Evolutionary conservation across 495 filamentous ascomycete species (phyloP).

Genomic region (Lepraria neglecta): DNA sequence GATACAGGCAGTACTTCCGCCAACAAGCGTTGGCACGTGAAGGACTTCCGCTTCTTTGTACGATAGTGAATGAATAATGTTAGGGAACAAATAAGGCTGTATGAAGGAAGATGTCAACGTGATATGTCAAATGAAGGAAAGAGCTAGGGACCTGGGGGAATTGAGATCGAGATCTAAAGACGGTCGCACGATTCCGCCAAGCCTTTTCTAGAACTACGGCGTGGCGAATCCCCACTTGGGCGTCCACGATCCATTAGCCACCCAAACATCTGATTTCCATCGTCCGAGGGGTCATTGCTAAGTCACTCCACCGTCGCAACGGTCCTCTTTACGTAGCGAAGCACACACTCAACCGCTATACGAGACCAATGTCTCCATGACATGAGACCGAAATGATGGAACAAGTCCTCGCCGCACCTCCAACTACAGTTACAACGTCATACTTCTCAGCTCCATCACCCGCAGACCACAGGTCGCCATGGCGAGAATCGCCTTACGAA

Average conservation of each 20-base stretch:
- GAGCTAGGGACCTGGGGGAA: no score
- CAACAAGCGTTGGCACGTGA: no score
- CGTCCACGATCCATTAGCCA: constrained; percentile 7
- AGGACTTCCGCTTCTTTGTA: no score
- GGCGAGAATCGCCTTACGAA: constrained; percentile 22
- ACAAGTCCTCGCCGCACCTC: constrained; percentile 13
- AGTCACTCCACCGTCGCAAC: constrained; percentile 2
- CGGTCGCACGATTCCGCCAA: constrained; percentile 1
- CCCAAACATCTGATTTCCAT: not conserved
- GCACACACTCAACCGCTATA: not conserved
- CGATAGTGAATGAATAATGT: no score
- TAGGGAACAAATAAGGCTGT: no score
- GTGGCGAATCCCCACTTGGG: not conserved
- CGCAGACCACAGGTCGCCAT: constrained; percentile 12
- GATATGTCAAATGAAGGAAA: no score
- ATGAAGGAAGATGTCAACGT: no score
- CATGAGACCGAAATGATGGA: constrained; percentile 15
- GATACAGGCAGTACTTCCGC: no score
- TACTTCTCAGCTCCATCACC: constrained; percentile 18
- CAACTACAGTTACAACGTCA: constrained; percentile 24
- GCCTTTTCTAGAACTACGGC: not conserved
- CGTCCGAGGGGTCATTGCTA: not conserved
- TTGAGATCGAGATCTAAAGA: not conserved
- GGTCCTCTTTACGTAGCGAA: not conserved
- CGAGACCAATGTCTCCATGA: not conserved